Conservation (phyloP, 148 eudicot genomes). For the Rheum nobile region DNA sequence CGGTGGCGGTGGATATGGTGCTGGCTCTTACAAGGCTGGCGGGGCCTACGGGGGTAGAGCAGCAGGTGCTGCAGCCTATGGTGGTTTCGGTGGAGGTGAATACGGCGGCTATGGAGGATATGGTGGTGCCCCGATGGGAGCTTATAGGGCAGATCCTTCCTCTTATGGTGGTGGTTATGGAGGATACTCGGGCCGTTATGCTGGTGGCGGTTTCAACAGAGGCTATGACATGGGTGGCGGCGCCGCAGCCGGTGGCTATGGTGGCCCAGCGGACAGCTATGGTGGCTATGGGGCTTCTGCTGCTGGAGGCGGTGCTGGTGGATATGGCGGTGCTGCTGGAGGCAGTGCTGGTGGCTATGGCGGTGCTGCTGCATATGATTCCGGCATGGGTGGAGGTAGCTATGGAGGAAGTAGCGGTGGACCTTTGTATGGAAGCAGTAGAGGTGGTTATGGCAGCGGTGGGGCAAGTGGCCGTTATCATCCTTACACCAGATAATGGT, state of each 20-base stretch:
- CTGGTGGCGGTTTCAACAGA: constrained; percentile 18
- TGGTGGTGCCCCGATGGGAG: constrained; percentile 32
- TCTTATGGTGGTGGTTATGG: constrained; percentile 33
- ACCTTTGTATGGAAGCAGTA: constrained; percentile 4
- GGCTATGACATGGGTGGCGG: constrained; percentile 29
- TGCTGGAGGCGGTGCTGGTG: constrained; percentile 30
- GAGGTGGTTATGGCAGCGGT: constrained; percentile 3
- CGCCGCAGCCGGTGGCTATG: constrained; percentile 23
- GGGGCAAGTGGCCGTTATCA: constrained; percentile 1
- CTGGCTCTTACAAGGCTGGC: constrained; percentile 31
- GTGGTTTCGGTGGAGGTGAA: constrained; percentile 19
- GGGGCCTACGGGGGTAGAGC: constrained; percentile 28
- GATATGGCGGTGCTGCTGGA: constrained; percentile 11
- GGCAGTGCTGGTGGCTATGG: constrained; percentile 23
- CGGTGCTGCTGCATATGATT: constrained; percentile 14
- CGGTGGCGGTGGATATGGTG: constrained; percentile 20
- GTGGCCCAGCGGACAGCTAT: constrained; percentile 30
- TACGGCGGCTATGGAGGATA: constrained; percentile 42
- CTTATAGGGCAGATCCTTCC: constrained; percentile 34
- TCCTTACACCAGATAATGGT: not conserved
- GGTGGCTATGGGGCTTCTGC: constrained; percentile 39
- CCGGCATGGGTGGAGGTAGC: constrained; percentile 30
- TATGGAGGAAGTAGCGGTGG: constrained; percentile 51
- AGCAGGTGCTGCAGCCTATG: constrained; percentile 18
- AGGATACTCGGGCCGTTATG: constrained; percentile 35